A percentile compares a stretch with the other conserved stretches of the same genome.
phyloP scores from a whole-genome alignment of 768 basidiomycete genomes.

The Pholiota conissans region DNA sequence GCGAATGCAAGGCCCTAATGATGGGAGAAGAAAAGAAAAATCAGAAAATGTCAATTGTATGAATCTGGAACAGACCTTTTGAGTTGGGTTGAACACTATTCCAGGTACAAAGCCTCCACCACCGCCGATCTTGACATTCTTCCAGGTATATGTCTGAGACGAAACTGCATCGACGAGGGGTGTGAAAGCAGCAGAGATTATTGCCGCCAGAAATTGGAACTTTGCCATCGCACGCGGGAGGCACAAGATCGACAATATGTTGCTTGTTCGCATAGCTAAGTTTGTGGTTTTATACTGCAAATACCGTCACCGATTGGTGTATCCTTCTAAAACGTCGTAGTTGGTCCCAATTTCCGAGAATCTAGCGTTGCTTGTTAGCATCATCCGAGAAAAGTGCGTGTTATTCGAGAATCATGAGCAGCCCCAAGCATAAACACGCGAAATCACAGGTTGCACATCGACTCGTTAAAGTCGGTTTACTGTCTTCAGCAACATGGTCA shows the following conservation, averaged over 20 bases:
- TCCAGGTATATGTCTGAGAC: slow-evolving; percentile 59
- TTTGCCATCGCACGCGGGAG: slow-evolving; percentile 27
- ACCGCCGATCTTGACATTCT: slow-evolving; percentile 57
- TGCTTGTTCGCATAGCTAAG: no score
- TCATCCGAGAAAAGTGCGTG: slow-evolving; percentile 18
- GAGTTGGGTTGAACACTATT: slow-evolving; percentile 61
- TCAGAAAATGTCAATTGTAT: neutral
- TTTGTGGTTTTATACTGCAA: neutral
- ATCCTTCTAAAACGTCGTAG: neutral
- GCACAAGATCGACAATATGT: neutral
- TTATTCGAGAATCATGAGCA: neutral
- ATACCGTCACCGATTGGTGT: neutral
- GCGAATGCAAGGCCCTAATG: slow-evolving; percentile 57
- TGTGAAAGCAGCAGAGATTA: slow-evolving; percentile 24
- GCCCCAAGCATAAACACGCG: neutral
- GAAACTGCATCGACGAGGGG: slow-evolving; percentile 38
- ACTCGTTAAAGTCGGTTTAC: neutral
- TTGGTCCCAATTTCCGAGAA: slow-evolving; percentile 9
- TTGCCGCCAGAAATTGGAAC: slow-evolving; percentile 30
- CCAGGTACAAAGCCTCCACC: slow-evolving; percentile 54
- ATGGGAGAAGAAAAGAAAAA: neutral
- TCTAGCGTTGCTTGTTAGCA: slow-evolving; percentile 9
- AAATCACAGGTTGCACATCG: neutral
- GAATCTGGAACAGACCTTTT: slow-evolving; percentile 32
- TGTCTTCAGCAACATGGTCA: neutral